Base-by-base conservation (phyloP, 257 asterid genomes). In the Fraxinus excelsior region DNA sequence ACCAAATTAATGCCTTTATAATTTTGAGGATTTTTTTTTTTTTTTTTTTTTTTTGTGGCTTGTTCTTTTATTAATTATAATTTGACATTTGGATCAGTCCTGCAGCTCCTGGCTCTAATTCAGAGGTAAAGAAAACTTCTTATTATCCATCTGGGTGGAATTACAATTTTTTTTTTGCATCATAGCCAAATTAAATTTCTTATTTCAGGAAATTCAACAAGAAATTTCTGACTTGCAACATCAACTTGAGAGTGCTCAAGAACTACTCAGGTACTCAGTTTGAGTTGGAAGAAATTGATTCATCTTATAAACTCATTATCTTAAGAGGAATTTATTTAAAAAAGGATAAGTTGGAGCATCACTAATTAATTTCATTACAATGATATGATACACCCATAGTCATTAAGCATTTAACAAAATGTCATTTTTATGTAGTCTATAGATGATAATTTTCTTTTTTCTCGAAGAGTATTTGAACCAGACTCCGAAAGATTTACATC, bases 391-490 rank as follows among this genome's bases (percentile, higher is more conserved):
- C 42, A 8, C 42, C 42, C 11, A 7, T 2, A 40, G 46, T 40
- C 46, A 40, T 40, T 10, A 40, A 40, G 2, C 49, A 40, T 40
- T 40, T 40, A 10, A 40, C 49, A 40, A 40, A 40, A 10, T 40
- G 4, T 31, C 7, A 40, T 37, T 12, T 12, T 25, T 11, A 7
- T 35, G 7, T 9, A 40, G 46, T 40, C 46, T 16, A 4, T 29
- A 19, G 5, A 1, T 25, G 34, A 18, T 34, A 7, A 34, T 42
- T 34, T 74, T 26, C 28, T 44, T 31, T 29, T 66, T 75, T 40
- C 32, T 38, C 10, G 1, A 84, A 91, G 97, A 76, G 82, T 80
- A 14, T 82, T 87, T 71, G 96, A 91, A 84, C 96, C 96, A 72
- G 92, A 90, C 31, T 76, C 82, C 19, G 92, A 88, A 21, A 90